A percentile compares a stretch with the other conserved stretches of the same genome.
These are phyloP conservation scores for Claviceps sp. DNA, from an alignment of 2,329 filamentous ascomycete species.

Conservation along the genomic window DNA sequence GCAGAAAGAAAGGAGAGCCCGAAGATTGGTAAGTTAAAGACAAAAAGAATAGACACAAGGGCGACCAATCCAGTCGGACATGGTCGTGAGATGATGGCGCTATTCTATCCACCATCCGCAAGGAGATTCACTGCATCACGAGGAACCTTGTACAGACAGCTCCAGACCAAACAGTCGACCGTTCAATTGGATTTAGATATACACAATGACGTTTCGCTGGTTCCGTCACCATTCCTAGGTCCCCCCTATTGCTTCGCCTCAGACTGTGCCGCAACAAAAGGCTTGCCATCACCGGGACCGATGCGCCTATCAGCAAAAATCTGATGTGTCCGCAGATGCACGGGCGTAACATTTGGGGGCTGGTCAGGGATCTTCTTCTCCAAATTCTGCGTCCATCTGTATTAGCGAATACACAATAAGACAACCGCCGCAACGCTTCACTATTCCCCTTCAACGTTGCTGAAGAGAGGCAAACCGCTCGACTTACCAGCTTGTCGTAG, in stretches of 20 bases:
- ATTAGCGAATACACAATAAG: neutral
- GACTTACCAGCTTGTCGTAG: conserved; percentile 75
- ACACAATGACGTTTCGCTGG: conserved; percentile 1
- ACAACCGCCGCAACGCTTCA: too few species aligned
- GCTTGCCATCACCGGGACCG: conserved; percentile 28
- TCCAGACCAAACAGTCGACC: neutral
- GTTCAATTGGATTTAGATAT: conserved; percentile 2
- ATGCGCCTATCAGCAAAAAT: conserved; percentile 44
- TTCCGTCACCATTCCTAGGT: conserved; percentile 2
- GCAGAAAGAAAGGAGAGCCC: too few species aligned
- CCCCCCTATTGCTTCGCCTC: conserved; percentile 22
- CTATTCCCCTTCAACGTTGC: too few species aligned
- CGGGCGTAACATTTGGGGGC: conserved; percentile 54
- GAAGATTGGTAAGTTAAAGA: too few species aligned
- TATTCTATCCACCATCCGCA: too few species aligned
- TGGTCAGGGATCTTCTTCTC: conserved; percentile 70
- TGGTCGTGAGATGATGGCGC: too few species aligned
- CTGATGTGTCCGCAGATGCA: conserved; percentile 57
- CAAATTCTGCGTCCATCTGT: conserved; percentile 46
- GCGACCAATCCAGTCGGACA: too few species aligned
- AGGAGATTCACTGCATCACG: too few species aligned
- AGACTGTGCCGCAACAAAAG: conserved; percentile 23
- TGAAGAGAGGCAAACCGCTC: conserved; percentile 19
- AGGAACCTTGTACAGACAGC: too few species aligned
- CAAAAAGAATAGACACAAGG: too few species aligned